Percentiles rank a stretch among this genome's conserved stretches.
These are phyloP conservation scores for Calonectria honghensis DNA, from an alignment of 2,329 filamentous ascomycete genomes.

Conservation along the genomic window DNA sequence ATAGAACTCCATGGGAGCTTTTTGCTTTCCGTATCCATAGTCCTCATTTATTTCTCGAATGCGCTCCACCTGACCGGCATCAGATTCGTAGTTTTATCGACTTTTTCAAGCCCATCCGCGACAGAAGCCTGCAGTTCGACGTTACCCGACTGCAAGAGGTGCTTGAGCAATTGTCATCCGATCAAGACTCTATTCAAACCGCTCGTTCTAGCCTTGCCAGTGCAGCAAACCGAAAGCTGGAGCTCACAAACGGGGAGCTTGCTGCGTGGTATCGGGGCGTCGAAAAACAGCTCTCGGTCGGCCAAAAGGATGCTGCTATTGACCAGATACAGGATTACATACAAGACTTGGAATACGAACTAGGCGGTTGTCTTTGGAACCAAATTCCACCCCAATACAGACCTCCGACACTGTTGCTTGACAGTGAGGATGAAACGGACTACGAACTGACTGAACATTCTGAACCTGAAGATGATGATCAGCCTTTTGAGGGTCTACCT, in stretches of 20 bases:
- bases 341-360: not conserved
- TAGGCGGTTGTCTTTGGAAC: not conserved
- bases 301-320: not conserved
- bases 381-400: not conserved
- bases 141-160: not conserved
- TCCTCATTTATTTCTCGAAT: not conserved
- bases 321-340: not conserved
- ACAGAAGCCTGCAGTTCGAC: not conserved
- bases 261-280: not conserved
- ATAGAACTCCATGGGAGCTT: not conserved
- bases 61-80: not conserved
- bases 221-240: not conserved
- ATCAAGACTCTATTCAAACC: accelerated
- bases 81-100: not conserved
- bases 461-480: too few species aligned
- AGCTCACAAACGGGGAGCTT: not conserved
- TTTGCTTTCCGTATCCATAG: not conserved
- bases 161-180: not conserved
- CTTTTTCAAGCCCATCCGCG: not conserved
- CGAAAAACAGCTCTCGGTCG: not conserved
- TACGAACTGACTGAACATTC: too few species aligned
- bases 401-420: not conserved
- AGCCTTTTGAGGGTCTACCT: too few species aligned
- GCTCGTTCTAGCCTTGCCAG: not conserved
- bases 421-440: not conserved